Evolutionary conservation across 768 basidiomycete species (phyloP), one percentile per base, ranked within the genome.

Genomic region (Suillus placidus): DNA sequence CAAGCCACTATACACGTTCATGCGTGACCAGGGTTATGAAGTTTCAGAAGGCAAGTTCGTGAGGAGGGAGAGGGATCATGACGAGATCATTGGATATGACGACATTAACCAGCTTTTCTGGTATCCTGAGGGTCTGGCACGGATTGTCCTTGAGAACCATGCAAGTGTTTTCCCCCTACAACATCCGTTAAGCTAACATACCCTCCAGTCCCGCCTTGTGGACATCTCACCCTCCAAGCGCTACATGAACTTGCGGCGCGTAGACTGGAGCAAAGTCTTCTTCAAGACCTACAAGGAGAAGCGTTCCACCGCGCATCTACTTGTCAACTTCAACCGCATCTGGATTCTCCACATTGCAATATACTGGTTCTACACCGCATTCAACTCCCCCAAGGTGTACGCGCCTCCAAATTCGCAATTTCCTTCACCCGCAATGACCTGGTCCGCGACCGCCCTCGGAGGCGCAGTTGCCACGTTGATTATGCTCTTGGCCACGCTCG

Each of bases 281-380:
- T 98, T 98, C 88, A 99, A 99, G 83, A 99, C 97, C 7, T 99
- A 97, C 80, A 94, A 88, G 70, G 97, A 99, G 80, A 95, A 96
- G 75, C 94, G 97, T 26, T 97, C 97, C 49, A 85, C 84, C 65
- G 89, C 91, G 16, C 97, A 99, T 79, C 86, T 99, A 43, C 85
- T 99, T 68, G 95, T 98, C 84, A 98, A 99, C 80, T 99, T 99
- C 82, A 99, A 99, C 79, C 94, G 97, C 47, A 86, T 99, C 74
- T 99, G 97, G 97, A 94, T 99, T 72, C 83, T 97, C 64, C 97
- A 99, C 74, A 83, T 99, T 66, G 85, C 95, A 9, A 79, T 97
- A 61, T 99, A 89, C 82, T 99, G 93, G 88, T 98, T 94, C 80
- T 99, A 94, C 80, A 99, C 97, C 10, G 89, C 97, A n/a, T 97